Evolutionary conservation across 2,329 filamentous ascomycete genomes (phyloP).

Genomic region (Podosphaera xanthii): DNA sequence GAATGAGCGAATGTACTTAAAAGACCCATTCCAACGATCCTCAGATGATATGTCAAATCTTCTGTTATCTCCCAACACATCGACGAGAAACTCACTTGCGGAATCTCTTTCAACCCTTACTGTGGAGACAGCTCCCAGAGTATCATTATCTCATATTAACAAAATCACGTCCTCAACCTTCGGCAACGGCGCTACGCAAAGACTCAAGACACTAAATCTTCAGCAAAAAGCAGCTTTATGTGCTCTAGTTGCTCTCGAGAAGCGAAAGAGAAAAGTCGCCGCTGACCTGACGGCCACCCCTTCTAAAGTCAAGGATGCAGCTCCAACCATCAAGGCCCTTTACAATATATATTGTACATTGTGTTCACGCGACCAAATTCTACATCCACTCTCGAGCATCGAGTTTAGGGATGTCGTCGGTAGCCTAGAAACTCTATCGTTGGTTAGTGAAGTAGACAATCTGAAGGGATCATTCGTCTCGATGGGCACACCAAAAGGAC

Average conservation of each 20-base stretch:
- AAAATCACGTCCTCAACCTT: conserved; percentile 78
- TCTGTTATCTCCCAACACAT: conserved; percentile 16
- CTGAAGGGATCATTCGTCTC: conserved; percentile 43
- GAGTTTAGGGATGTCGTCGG: conserved; percentile 88
- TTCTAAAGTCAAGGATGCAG: conserved; percentile 34
- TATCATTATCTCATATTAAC: conserved; percentile 75
- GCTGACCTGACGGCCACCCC: conserved; percentile 27
- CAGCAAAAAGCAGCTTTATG: conserved; percentile 94
- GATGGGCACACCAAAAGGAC: conserved; percentile 43
- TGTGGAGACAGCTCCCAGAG: conserved; percentile 60
- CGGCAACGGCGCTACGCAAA: conserved; percentile 66
- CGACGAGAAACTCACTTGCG: conserved; percentile 20
- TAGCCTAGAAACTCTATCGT: conserved; percentile 68
- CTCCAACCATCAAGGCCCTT: conserved; percentile 62
- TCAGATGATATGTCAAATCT: conserved; percentile 65
- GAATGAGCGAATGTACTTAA: conserved; percentile 29
- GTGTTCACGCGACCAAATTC: conserved; percentile 68
- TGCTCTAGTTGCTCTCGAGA: conserved; percentile 68
- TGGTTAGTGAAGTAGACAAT: conserved; percentile 48
- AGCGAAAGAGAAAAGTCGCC: conserved; percentile 35
- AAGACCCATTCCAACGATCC: conserved; percentile 51
- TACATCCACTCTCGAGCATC: conserved; percentile 72
- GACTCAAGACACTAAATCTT: conserved; percentile 70
- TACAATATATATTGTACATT: conserved; percentile 66
- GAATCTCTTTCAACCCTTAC: conserved; percentile 36